Evolutionary conservation across 495 filamentous ascomycete species (phyloP).

Genomic region (Wilcoxina mikolae): DNA sequence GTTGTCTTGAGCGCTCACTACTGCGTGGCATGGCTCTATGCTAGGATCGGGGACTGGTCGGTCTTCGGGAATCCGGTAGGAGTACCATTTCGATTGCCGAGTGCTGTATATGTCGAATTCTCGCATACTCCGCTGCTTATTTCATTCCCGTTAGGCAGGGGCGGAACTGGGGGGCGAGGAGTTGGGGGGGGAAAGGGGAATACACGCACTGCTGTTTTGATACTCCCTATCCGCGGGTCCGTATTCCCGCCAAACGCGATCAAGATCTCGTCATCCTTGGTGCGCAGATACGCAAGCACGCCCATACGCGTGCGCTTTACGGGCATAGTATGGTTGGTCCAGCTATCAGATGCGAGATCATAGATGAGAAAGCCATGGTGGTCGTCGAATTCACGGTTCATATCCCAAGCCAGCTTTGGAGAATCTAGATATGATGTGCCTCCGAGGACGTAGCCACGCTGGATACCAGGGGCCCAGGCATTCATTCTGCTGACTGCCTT

Average conservation of each 20-base stretch:
- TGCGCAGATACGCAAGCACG: neutral
- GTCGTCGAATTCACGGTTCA: neutral
- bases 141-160: neutral
- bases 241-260: slow-evolving; percentile 8
- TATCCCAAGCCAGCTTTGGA: neutral
- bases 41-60: neutral
- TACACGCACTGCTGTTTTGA: neutral
- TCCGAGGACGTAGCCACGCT: slow-evolving; percentile 5
- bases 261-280: slow-evolving; percentile 7
- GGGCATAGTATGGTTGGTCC: slow-evolving; percentile 8
- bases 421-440: neutral
- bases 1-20: slow-evolving; percentile 6
- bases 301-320: neutral
- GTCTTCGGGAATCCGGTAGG: neutral
- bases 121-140: slow-evolving; percentile 4
- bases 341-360: neutral
- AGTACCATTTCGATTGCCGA: slow-evolving; percentile 9
- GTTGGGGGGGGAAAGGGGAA: neutral
- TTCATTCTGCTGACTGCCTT: slow-evolving; percentile 1
- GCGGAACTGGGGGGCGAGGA: too few relatives aligned
- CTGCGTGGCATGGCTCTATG: slow-evolving; percentile 1
- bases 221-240: neutral
- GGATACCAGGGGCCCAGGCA: slow-evolving; percentile 5
- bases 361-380: slow-evolving; percentile 3
- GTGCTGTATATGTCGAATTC: slow-evolving; percentile 15